A percentile compares a stretch with the other conserved stretches of the same genome.
These are phyloP conservation scores for Phytophthora brassicae DNA, from an alignment of 352 stramenopile genomes.

Conservation along the genomic window DNA sequence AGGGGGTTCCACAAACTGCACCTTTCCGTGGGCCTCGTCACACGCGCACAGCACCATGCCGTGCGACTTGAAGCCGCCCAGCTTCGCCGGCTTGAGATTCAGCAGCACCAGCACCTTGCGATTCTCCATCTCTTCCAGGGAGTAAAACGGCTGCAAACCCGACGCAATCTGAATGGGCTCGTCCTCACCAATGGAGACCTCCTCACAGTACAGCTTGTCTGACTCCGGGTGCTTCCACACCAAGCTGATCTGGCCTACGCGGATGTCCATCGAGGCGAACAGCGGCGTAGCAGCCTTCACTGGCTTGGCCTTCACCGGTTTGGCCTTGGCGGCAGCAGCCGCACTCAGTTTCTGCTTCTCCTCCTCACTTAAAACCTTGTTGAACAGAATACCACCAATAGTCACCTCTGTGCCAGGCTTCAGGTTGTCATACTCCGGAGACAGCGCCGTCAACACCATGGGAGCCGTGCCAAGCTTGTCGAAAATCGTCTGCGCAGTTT, in stretches of 20 bases:
- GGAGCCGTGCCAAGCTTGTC: slow-evolving; percentile 92
- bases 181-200: slow-evolving; percentile 97
- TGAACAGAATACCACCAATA: slow-evolving; percentile 95
- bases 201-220: slow-evolving; percentile 98
- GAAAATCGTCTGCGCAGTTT: slow-evolving; percentile 92
- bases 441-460: slow-evolving; percentile 72
- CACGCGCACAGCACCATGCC: slow-evolving; percentile 97
- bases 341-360: slow-evolving; percentile 68
- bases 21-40: slow-evolving; percentile 84
- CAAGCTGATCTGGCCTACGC: slow-evolving; percentile 79
- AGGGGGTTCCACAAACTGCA: slow-evolving; percentile 95
- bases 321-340: slow-evolving; percentile 50
- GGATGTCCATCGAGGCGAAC: slow-evolving; percentile 80
- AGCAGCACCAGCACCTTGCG: slow-evolving; percentile 95
- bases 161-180: slow-evolving; percentile 94
- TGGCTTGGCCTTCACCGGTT: slow-evolving; percentile 42
- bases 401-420: slow-evolving; percentile 86
- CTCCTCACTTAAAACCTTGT: slow-evolving; percentile 86
- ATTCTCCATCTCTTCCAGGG: slow-evolving; percentile 94
- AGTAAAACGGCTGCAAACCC: slow-evolving; percentile 95
- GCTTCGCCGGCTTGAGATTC: slow-evolving; percentile 98
- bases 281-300: slow-evolving; percentile 60
- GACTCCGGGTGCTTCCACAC: slow-evolving; percentile 86
- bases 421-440: slow-evolving; percentile 91
- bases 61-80: slow-evolving; percentile 96